A percentile compares a stretch with the other conserved stretches of the same genome.
These are phyloP conservation scores for Melanogaster broomeanus DNA, from an alignment of 768 basidiomycete genomes.

Conservation along the genomic window DNA sequence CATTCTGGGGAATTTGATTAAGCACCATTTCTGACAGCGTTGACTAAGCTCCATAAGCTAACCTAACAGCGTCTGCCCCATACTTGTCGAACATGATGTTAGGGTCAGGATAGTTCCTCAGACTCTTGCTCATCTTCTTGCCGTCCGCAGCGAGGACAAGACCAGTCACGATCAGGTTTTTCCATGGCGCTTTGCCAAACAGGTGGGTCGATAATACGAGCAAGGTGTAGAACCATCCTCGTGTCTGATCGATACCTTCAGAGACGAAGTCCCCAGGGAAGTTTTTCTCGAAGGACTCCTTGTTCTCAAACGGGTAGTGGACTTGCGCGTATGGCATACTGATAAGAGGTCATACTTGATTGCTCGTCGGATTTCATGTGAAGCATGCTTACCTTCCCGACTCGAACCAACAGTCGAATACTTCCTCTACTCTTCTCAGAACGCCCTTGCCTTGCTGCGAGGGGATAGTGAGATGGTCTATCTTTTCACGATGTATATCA, in stretches of 20 bases:
- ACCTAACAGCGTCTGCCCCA: constrained; percentile 96
- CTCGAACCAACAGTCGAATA: constrained; percentile 99
- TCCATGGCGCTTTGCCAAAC: constrained; percentile 94
- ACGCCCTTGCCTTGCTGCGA: constrained; percentile 84
- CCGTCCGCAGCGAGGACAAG: constrained; percentile 96
- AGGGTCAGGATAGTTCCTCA: constrained; percentile 97
- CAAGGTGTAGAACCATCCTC: constrained; percentile 99
- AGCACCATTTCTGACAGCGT: neutral
- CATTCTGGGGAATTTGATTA: constrained; percentile 55
- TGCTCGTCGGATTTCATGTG: neutral
- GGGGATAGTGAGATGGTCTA: constrained; percentile 96
- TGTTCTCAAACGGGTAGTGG: constrained; percentile 99
- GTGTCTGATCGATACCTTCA: constrained; percentile 98
- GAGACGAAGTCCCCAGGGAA: constrained; percentile 98
- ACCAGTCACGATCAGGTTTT: constrained; percentile 95
- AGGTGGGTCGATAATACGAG: constrained; percentile 95
- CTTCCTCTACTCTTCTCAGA: constrained; percentile 91
- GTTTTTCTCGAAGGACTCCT: constrained; percentile 76
- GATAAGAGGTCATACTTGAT: constrained; percentile 6
- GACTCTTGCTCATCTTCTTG: constrained; percentile 99
- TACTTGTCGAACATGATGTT: constrained; percentile 86
- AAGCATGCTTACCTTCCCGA: constrained; percentile 78
- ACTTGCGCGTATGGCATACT: constrained; percentile 99
- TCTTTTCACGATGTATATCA: constrained; percentile 91
- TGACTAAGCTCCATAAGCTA: constrained; percentile 3